phyloP scores from a whole-genome alignment of 129 eudicot genomes.

The Oenanthe sinensis region DNA sequence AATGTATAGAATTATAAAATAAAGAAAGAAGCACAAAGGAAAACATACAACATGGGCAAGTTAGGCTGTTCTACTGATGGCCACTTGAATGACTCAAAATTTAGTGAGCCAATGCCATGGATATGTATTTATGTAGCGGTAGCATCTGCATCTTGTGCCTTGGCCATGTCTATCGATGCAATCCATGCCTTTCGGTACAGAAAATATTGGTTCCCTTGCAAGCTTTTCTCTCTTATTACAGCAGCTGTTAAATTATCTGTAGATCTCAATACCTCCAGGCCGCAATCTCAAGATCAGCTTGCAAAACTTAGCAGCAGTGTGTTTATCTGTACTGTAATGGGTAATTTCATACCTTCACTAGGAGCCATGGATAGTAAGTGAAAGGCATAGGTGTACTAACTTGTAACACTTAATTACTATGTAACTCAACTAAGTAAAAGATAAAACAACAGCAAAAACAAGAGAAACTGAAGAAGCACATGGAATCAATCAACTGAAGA shows the following conservation, averaged over 20 bases:
- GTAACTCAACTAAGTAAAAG: no score
- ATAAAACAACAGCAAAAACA: no score
- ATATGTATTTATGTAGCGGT: constrained; percentile 28
- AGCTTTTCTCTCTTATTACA: constrained; percentile 34
- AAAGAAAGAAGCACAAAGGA: no score
- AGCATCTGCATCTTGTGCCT: constrained; percentile 29
- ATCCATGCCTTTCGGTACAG: constrained; percentile 33
- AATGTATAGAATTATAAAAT: no score
- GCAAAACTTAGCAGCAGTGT: constrained; percentile 4
- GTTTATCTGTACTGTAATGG: constrained; percentile 20
- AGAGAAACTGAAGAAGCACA: no score
- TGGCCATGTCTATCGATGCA: constrained; percentile 45
- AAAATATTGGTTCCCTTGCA: constrained; percentile 55
- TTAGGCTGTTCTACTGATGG: constrained; percentile 46
- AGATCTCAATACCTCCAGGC: constrained; percentile 55
- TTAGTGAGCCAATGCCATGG: constrained; percentile 34
- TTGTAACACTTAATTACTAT: no score
- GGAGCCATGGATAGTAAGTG: constrained; percentile 54
- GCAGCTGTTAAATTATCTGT: constrained; percentile 41
- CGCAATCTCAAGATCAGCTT: constrained; percentile 23
- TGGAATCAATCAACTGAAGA: no score
- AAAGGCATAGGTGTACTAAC: no score
- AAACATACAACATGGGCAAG: constrained; percentile 26
- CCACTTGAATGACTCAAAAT: constrained; percentile 17
- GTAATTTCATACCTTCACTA: constrained; percentile 50